phyloP scores from a whole-genome alignment of 306 rosid genomes.

The Comarum palustre region DNA sequence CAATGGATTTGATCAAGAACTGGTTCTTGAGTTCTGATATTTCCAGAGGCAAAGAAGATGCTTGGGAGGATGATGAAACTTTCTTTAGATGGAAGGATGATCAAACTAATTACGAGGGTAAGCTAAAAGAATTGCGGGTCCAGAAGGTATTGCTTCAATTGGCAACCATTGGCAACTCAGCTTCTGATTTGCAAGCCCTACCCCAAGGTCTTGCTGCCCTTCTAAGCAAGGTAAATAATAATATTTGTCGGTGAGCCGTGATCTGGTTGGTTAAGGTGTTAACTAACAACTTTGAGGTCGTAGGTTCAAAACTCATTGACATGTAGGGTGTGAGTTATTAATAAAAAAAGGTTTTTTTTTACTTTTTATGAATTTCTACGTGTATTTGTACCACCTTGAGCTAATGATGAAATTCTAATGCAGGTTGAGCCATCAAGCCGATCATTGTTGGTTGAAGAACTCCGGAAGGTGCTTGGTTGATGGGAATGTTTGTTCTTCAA shows the following conservation, averaged over 20 bases:
- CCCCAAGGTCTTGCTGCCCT: slow-evolving; percentile 93
- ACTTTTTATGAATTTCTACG: slow-evolving; percentile 17
- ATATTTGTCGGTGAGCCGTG: too few species aligned
- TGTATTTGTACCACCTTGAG: slow-evolving; percentile 17
- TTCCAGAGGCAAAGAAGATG: slow-evolving; percentile 48
- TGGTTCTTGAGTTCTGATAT: slow-evolving; percentile 66
- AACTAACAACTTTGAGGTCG: too few species aligned
- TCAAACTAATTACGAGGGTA: slow-evolving; percentile 56
- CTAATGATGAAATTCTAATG: slow-evolving; percentile 32
- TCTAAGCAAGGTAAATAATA: slow-evolving; percentile 73
- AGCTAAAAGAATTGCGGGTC: slow-evolving; percentile 73
- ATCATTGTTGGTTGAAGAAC: slow-evolving; percentile 53
- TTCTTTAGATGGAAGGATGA: slow-evolving; percentile 87
- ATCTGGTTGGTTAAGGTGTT: too few species aligned
- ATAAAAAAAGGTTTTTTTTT: too few species aligned
- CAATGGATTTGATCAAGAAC: slow-evolving; percentile 53
- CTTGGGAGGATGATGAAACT: slow-evolving; percentile 73
- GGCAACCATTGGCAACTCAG: slow-evolving; percentile 63
- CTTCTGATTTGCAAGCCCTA: slow-evolving; percentile 72
- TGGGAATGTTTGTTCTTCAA: slow-evolving; percentile 9
- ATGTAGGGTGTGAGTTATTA: too few species aligned
- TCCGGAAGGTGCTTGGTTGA: slow-evolving; percentile 67
- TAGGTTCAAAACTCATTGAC: too few species aligned
- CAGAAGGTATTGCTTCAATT: slow-evolving; percentile 76
- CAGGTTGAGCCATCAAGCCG: slow-evolving; percentile 80